phyloP scores from a whole-genome alignment of 345 rosid genomes.

The Pseudoturritis turrita region DNA sequence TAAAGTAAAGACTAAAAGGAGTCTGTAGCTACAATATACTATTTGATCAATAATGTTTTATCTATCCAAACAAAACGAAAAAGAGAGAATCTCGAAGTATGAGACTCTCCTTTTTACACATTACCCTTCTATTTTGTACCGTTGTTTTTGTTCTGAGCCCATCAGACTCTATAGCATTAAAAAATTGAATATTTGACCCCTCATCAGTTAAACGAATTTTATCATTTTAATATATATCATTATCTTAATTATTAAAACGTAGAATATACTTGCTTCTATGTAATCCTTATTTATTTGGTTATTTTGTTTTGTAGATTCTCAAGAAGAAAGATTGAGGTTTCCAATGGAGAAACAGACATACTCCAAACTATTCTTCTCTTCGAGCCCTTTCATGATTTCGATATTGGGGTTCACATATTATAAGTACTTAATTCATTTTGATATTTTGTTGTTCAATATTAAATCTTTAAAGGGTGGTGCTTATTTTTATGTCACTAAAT shows the following conservation, averaged over 20 bases:
- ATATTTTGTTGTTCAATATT: not conserved
- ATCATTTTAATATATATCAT: not conserved
- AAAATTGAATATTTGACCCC: slow-evolving; percentile 8
- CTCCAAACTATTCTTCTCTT: slow-evolving; percentile 31
- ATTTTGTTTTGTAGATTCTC: slow-evolving; percentile 25
- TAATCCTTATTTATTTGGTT: slow-evolving; percentile 12
- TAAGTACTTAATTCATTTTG: not conserved
- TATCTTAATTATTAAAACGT: not conserved
- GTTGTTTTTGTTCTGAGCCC: slow-evolving; percentile 17
- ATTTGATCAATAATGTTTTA: slow-evolving; percentile 2
- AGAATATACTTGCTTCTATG: slow-evolving; percentile 1
- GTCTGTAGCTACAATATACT: not conserved
- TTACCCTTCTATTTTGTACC: slow-evolving; percentile 24
- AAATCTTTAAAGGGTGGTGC: not conserved
- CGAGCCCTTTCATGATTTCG: slow-evolving; percentile 27
- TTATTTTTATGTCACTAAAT: not conserved
- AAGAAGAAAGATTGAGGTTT: slow-evolving; percentile 24
- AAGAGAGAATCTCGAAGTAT: slow-evolving; percentile 30
- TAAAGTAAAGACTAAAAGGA: slow-evolving; percentile 9
- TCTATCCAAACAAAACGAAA: slow-evolving; percentile 15
- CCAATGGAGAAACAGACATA: slow-evolving; percentile 35
- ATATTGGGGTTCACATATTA: not conserved
- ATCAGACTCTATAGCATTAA: slow-evolving; percentile 11
- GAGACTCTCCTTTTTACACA: slow-evolving; percentile 3
- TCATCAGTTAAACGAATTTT: not conserved